phyloP scores from a whole-genome alignment of 768 basidiomycete genomes.

The Austroboletus eburneus region DNA sequence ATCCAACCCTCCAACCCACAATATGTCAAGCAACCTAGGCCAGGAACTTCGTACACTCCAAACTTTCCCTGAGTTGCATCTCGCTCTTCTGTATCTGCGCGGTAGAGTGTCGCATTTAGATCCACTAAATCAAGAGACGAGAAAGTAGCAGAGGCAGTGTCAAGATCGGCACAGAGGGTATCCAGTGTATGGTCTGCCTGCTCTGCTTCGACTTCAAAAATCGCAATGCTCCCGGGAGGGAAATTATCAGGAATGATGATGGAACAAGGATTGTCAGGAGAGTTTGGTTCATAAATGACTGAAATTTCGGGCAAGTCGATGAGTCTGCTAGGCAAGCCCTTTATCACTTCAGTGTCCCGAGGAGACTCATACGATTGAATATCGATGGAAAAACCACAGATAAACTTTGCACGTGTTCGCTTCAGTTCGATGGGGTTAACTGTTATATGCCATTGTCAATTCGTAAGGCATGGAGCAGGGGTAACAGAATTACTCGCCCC shows the following conservation, averaged over 20 bases:
- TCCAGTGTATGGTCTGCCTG: conserved; percentile 71
- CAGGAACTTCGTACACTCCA: conserved; percentile 81
- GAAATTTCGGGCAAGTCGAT: conserved; percentile 57
- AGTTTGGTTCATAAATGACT: conserved; percentile 59
- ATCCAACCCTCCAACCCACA: conserved; percentile 99
- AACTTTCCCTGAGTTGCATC: conserved; percentile 81
- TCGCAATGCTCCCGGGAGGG: conserved; percentile 93
- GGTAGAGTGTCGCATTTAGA: conserved; percentile 82
- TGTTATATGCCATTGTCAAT: conserved; percentile 26
- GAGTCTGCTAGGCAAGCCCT: conserved; percentile 70
- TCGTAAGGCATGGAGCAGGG: not conserved
- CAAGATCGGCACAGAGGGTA: conserved; percentile 63
- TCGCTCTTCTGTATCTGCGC: conserved; percentile 86
- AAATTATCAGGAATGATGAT: conserved; percentile 83
- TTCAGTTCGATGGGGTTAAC: conserved; percentile 83
- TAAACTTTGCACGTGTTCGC: conserved; percentile 73
- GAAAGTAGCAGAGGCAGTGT: conserved; percentile 72
- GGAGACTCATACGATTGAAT: conserved; percentile 57
- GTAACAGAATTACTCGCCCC: conserved; percentile 47
- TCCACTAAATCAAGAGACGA: conserved; percentile 75
- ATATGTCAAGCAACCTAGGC: conserved; percentile 71
- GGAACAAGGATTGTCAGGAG: conserved; percentile 68
- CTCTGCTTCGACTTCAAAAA: conserved; percentile 84
- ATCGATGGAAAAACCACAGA: conserved; percentile 73
- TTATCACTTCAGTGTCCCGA: conserved; percentile 50